phyloP scores from a whole-genome alignment of 768 basidiomycete genomes.

The Vishniacozyma victoriae region DNA sequence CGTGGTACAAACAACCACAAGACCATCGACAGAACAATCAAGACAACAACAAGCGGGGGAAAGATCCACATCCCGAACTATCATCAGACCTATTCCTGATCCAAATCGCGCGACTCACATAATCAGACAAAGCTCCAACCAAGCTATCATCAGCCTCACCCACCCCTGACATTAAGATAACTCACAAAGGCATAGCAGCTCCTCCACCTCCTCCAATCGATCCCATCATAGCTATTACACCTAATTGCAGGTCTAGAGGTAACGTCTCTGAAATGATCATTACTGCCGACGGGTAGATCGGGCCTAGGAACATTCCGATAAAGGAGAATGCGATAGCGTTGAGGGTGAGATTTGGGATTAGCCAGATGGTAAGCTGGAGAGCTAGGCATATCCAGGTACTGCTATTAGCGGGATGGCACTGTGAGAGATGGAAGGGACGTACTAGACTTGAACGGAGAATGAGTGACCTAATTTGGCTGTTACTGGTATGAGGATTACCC shows the following conservation, averaged over 20 bases:
- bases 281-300: conserved; percentile 61
- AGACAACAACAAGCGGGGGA: no score
- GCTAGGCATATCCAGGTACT: no score
- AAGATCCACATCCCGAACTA: not conserved
- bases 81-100: no score
- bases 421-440: conserved; percentile 6
- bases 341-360: conserved; percentile 60
- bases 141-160: not conserved
- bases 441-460: conserved; percentile 48
- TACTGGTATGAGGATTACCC: conserved; percentile 54
- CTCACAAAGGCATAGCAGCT: conserved; percentile 48
- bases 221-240: conserved; percentile 50
- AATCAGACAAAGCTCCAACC: not conserved
- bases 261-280: conserved; percentile 58
- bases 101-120: not conserved
- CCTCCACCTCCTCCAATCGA: conserved; percentile 46
- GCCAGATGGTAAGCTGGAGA: conserved; percentile 64
- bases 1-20: no score
- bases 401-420: not conserved
- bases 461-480: conserved; percentile 49
- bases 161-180: not conserved
- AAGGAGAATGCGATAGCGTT: conserved; percentile 61
- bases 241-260: conserved; percentile 63
- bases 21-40: no score
- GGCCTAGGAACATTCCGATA: conserved; percentile 65